Base-by-base conservation (phyloP, 1,284 basidiomycete genomes). In the Moniliella sp. region DNA sequence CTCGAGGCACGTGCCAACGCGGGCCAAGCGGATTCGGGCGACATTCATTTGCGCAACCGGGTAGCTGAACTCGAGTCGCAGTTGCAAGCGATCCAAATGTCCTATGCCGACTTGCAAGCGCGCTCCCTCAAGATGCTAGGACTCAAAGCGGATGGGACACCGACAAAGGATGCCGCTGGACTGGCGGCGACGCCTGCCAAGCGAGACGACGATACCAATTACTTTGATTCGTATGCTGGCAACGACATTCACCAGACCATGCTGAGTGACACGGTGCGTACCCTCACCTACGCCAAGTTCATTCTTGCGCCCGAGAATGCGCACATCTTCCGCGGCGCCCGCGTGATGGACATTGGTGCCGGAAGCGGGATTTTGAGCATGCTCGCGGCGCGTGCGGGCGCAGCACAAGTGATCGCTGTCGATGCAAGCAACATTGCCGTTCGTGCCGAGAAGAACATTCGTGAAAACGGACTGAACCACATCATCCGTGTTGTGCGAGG, bases 221-320 rank as follows among this genome's bases (percentile, higher is more conserved):
- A 97, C 62, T 97, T 94, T 62, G 70, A 80, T 39, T 80, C 76
- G 43, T 94, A 97, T 51, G 78, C 71, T n/a, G 75, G 75, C 44
- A 88, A 91, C 50, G 82, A 35, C 75, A 42, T 71, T 33, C 69
- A 71, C 61, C 69, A 71, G 53, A 68, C 69, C 46, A 71, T 71
- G 69, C 64, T 71, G 39, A 65, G 46, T 54, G 88, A 97, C 60
- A 76, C 76, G 62, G 80, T 88, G 30, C 72, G 88, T 27, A 97
- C 88, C 0, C 75, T 86, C 12, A 76, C 80, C 2, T 97, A 94
- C 59, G 83, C 81, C 1, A 70, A 76, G 12, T 94, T 83, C 63
- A 82, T 94, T 51, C 66, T 88, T 18, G 39, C 43, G 17, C 54
- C 57, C 3, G 73, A 69, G n/a, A 88, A 80, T 57, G 75, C 81